Conservation (phyloP, 805 yeast genomes). For the Suhomyces sp. region DNA sequence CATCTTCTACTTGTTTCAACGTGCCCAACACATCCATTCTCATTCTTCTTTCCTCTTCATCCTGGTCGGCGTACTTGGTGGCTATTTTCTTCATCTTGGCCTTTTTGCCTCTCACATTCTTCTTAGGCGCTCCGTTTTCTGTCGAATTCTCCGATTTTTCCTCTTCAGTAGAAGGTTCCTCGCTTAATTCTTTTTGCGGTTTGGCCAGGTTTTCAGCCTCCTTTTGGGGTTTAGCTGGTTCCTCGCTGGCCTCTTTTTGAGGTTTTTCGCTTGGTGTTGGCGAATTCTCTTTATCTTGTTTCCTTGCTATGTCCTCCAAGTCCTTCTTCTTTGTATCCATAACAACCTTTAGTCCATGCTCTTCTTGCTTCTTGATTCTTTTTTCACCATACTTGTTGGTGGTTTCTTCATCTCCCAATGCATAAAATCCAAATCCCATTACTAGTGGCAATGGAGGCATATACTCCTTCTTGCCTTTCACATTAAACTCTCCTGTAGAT, state of each 20-base stretch:
- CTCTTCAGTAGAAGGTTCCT: conserved; percentile 4
- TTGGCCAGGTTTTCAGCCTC: background rate
- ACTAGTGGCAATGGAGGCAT: conserved; percentile 80
- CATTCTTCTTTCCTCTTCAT: conserved; percentile 75
- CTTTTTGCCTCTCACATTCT: conserved; percentile 75
- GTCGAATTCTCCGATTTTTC: background rate
- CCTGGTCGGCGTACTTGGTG: conserved; percentile 84
- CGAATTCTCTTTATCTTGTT: background rate
- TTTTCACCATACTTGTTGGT: conserved; percentile 29
- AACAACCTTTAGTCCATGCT: conserved; percentile 36
- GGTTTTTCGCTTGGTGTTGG: background rate
- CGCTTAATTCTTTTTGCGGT: background rate
- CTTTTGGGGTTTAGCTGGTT: no score
- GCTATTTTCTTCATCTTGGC: conserved; percentile 80
- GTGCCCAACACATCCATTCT: conserved; percentile 86
- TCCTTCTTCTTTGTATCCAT: conserved; percentile 38
- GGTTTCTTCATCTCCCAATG: conserved; percentile 63
- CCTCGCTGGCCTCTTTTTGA: background rate
- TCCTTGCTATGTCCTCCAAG: conserved; percentile 22
- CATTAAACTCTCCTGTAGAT: conserved; percentile 58
- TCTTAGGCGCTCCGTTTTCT: conserved; percentile 12
- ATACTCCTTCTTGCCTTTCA: conserved; percentile 52
- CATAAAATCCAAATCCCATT: conserved; percentile 85
- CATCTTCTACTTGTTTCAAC: conserved; percentile 51
- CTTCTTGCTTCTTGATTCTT: conserved; percentile 31